phyloP scores from a whole-genome alignment of 441 rosid species.

The Corymbia citriodora region DNA sequence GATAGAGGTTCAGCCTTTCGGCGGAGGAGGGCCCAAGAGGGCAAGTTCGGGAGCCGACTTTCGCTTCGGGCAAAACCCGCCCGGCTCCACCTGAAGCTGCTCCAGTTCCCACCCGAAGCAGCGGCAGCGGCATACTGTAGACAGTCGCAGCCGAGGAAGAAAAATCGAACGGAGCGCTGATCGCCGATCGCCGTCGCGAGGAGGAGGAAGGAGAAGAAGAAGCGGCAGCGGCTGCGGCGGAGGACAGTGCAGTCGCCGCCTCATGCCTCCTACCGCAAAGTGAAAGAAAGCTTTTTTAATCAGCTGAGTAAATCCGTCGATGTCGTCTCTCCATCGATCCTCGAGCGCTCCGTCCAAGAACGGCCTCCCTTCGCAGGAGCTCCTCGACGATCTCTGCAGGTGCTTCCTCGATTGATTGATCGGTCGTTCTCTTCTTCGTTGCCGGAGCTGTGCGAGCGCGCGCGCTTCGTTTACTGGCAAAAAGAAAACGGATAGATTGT shows the following conservation, averaged over 20 bases:
- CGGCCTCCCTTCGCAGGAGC: slow-evolving; percentile 90
- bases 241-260: neutral
- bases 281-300: neutral
- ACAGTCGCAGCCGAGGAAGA: neutral
- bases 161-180: neutral
- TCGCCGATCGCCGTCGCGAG: neutral
- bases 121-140: neutral
- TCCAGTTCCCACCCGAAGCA: neutral
- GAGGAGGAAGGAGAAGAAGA: neutral
- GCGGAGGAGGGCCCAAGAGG: neutral
- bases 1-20: neutral
- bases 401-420: neutral
- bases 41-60: neutral
- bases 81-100: neutral
- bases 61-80: neutral
- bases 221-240: neutral
- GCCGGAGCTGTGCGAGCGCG: neutral
- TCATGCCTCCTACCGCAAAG: neutral
- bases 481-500: neutral
- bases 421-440: neutral
- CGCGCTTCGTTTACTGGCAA: no score
- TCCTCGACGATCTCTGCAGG: slow-evolving; percentile 99
- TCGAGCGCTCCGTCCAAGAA: slow-evolving; percentile 65
- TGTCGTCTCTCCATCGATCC: slow-evolving; percentile 71
- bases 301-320: slow-evolving; percentile 2